These are phyloP conservation scores for Mucor irregularis DNA, from an alignment of 371 early-diverging fungal species.

Conservation along the genomic window DNA sequence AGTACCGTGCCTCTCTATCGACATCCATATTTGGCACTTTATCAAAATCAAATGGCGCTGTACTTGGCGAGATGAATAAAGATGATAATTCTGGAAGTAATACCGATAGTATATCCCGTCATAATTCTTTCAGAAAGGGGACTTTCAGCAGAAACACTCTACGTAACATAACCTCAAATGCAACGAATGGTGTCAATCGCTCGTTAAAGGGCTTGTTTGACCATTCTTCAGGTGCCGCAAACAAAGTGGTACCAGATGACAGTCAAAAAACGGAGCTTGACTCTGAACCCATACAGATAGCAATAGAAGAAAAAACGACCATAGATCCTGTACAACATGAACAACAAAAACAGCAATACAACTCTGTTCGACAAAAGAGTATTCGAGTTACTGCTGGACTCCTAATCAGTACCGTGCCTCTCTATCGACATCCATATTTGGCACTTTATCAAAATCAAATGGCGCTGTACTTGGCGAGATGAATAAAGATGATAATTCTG, in stretches of 20 bases:
- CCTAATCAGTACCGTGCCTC: constrained; percentile 27
- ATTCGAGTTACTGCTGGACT: background rate
- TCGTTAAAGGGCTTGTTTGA: constrained; percentile 23
- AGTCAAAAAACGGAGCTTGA: constrained; percentile 29
- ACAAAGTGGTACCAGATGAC: constrained; percentile 13
- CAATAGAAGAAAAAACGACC: background rate
- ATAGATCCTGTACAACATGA: background rate
- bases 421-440: constrained; percentile 17
- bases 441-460: constrained; percentile 14
- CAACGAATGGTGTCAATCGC: constrained; percentile 18
- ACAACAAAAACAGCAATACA: background rate
- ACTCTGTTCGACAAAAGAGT: background rate
- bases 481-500: background rate
- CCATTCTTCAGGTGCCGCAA: constrained; percentile 11
- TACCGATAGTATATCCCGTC: constrained; percentile 1
- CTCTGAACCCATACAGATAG: background rate
- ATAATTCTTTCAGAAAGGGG: constrained; percentile 16
- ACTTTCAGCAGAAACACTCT: constrained; percentile 23
- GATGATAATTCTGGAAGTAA: background rate
- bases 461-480: background rate
- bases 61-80: background rate
- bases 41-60: constrained; percentile 6
- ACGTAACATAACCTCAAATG: constrained; percentile 14
- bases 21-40: constrained; percentile 19
- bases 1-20: constrained; percentile 24